A percentile compares a stretch with the other conserved stretches of the same genome.
These are phyloP conservation scores for Staphylotrichum longicolle DNA, from an alignment of 495 filamentous ascomycete species.

Conservation along the genomic window DNA sequence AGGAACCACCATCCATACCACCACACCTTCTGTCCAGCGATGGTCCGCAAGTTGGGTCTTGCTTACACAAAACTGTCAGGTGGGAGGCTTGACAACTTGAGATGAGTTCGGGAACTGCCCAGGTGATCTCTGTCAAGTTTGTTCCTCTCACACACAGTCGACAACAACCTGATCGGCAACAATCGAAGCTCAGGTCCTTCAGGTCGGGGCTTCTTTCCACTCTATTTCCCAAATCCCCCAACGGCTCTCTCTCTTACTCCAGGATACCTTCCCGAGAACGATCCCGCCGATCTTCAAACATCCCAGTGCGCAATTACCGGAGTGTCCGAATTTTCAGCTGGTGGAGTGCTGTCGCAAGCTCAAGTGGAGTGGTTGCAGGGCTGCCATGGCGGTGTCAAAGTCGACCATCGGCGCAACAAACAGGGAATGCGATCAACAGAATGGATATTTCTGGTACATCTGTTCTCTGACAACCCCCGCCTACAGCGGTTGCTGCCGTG, in stretches of 20 bases:
- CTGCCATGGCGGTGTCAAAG: conserved; percentile 6
- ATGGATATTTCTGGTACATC: conserved; percentile 23
- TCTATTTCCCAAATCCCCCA: background rate
- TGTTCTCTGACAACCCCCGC: conserved; percentile 14
- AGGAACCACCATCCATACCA: background rate
- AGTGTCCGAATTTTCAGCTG: conserved; percentile 9
- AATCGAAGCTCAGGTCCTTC: no score
- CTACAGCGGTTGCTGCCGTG: conserved; percentile 27
- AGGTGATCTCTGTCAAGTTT: background rate
- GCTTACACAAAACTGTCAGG: no score
- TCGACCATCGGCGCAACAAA: conserved; percentile 1
- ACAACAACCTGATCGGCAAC: no score
- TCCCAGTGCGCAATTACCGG: conserved; percentile 16
- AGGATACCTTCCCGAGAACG: background rate
- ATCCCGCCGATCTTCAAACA: conserved; percentile 7
- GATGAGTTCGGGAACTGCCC: no score
- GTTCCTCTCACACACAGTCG: no score
- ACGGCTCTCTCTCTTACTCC: background rate
- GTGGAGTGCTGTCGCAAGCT: conserved; percentile 17
- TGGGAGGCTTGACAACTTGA: no score
- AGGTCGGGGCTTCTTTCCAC: no score
- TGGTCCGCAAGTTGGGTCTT: no score
- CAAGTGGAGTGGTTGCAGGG: background rate
- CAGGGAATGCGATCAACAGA: conserved; percentile 11
- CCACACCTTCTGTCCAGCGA: no score